Evolutionary conservation across 306 rosid genomes (phyloP).

Genomic region (Cucumis cinereus): DNA sequence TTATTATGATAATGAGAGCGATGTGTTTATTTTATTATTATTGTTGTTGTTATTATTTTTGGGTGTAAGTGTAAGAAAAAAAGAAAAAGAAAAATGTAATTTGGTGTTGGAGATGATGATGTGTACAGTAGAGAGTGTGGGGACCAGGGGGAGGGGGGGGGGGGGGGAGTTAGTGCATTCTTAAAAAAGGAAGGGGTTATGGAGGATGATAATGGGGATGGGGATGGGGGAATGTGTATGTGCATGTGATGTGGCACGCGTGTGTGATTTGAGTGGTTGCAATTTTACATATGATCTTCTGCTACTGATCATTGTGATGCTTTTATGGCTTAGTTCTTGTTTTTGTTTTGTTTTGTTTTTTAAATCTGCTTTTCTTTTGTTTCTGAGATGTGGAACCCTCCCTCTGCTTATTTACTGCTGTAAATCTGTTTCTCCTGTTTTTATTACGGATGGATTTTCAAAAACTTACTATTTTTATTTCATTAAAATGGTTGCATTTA

Average conservation of each 20-base stretch:
- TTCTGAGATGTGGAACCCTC: no score
- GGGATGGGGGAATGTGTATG: no score
- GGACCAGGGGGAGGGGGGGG: background rate
- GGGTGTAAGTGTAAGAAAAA: background rate
- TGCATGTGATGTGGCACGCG: constrained; percentile 11
- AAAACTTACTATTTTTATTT: no score
- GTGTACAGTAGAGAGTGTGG: background rate
- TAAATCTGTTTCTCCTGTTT: background rate
- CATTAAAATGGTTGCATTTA: no score
- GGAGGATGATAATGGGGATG: background rate
- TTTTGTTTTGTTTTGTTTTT: no score
- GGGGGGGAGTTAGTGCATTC: background rate
- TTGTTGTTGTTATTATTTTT: background rate
- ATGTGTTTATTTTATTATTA: constrained; percentile 17
- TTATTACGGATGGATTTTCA: no score
- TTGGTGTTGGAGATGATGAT: background rate
- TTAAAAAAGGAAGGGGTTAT: background rate
- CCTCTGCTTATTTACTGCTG: background rate
- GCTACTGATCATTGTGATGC: background rate
- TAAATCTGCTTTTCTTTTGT: background rate
- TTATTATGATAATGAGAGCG: constrained; percentile 54
- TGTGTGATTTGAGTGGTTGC: constrained; percentile 2
- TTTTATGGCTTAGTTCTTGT: background rate
- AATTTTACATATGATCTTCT: background rate
- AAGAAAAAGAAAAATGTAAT: background rate